A percentile compares a stretch with the other conserved stretches of the same genome.
These are phyloP conservation scores for Xylariales sp. DNA, from an alignment of 2,329 filamentous ascomycete species.

Conservation along the genomic window DNA sequence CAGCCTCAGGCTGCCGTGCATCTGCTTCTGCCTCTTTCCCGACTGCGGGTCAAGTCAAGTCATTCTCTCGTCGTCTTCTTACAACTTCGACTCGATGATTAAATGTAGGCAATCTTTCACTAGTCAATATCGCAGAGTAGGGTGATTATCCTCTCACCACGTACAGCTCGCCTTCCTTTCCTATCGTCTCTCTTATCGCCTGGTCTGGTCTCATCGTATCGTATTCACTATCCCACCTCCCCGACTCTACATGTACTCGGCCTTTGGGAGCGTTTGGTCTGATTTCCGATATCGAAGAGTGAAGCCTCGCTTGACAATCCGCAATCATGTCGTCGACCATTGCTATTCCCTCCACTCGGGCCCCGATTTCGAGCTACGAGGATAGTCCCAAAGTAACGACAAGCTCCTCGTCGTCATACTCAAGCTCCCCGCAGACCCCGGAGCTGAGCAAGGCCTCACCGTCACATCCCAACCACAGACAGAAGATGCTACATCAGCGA, in stretches of 20 bases:
- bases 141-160: neutral
- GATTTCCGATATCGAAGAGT: no score
- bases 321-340: slow-evolving; percentile 65
- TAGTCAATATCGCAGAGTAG: neutral
- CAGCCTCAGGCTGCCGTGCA: slow-evolving; percentile 1
- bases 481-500: slow-evolving; percentile 45
- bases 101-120: slow-evolving; percentile 1
- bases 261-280: no score
- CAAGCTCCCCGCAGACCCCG: slow-evolving; percentile 49
- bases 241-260: no score
- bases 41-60: no score
- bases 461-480: slow-evolving; percentile 33
- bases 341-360: slow-evolving; percentile 53
- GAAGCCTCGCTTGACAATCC: no score
- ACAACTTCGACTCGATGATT: no score
- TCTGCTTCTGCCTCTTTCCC: neutral
- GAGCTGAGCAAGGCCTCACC: slow-evolving; percentile 35
- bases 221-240: no score
- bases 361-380: slow-evolving; percentile 30
- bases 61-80: no score
- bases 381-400: slow-evolving; percentile 40
- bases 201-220: neutral
- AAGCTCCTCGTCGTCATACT: slow-evolving; percentile 53
- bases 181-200: neutral
- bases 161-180: no score